phyloP scores from a whole-genome alignment of 306 rosid species.

The Sindora glabra region DNA sequence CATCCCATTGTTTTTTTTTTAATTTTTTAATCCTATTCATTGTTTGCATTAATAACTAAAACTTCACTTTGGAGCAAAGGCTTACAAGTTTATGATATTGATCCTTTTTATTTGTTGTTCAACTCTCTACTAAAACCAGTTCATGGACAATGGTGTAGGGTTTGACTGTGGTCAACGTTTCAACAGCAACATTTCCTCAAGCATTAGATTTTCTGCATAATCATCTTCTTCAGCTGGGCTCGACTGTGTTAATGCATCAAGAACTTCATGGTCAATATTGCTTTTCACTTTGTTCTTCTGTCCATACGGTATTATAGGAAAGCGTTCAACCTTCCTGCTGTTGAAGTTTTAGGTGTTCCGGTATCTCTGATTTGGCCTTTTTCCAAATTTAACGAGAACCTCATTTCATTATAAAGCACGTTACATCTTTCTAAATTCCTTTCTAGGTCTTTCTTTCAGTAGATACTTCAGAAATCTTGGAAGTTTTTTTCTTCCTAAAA shows the following conservation, averaged over 20 bases:
- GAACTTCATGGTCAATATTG: too few species aligned
- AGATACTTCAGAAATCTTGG: too few species aligned
- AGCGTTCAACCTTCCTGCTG: too few species aligned
- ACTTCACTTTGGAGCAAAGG: not conserved
- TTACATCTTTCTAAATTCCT: too few species aligned
- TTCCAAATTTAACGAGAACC: too few species aligned
- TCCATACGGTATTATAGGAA: too few species aligned
- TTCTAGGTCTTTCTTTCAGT: too few species aligned
- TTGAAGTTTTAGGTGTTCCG: too few species aligned
- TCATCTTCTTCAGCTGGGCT: constrained; percentile 67
- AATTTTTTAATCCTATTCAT: not conserved
- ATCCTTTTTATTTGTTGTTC: not conserved
- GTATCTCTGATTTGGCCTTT: too few species aligned
- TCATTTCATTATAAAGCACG: too few species aligned
- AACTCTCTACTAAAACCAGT: not conserved
- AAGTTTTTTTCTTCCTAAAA: too few species aligned
- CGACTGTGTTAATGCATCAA: not conserved
- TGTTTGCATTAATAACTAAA: not conserved
- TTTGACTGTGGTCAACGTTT: constrained; percentile 71
- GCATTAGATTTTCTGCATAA: constrained; percentile 85
- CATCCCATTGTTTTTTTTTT: not conserved
- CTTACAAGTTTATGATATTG: not conserved
- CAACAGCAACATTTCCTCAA: constrained; percentile 89
- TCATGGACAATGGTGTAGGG: constrained; percentile 68
- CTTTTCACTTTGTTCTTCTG: not conserved